Conservation (phyloP, 257 asterid species). For the Nicotiana otophora region DNA sequence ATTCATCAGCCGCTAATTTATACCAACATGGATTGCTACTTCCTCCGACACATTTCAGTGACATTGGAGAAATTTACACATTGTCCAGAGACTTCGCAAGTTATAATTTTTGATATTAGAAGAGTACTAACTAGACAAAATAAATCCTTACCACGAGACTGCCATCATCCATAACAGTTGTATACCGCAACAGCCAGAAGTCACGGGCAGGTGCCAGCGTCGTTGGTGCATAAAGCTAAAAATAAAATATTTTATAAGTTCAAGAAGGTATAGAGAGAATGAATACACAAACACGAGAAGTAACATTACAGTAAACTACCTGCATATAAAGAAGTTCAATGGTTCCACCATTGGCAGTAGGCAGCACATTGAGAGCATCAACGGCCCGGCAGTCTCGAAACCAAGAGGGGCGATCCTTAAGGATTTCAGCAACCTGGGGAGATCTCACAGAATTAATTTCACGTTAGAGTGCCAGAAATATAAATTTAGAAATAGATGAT, state of each 20-base stretch:
- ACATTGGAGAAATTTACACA: background rate
- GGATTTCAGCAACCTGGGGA: slow-evolving; percentile 83
- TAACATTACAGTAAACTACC: slow-evolving; percentile 26
- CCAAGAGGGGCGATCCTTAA: slow-evolving; percentile 94
- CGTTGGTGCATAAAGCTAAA: slow-evolving; percentile 78
- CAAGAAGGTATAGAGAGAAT: background rate
- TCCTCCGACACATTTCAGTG: background rate
- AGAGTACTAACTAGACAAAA: background rate
- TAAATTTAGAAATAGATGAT: background rate
- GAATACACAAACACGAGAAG: background rate
- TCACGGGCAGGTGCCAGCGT: slow-evolving; percentile 96
- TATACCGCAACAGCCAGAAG: slow-evolving; percentile 79
- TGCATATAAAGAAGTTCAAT: slow-evolving; percentile 90
- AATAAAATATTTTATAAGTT: background rate
- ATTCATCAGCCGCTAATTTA: background rate
- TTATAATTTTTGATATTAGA: background rate
- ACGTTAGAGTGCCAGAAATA: background rate
- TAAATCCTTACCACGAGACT: slow-evolving; percentile 62
- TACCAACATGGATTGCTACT: background rate
- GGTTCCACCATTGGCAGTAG: slow-evolving; percentile 97
- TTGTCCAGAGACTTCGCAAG: background rate
- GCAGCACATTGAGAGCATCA: slow-evolving; percentile 76
- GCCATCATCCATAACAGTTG: slow-evolving; percentile 86
- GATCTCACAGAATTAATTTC: background rate
- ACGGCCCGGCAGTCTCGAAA: slow-evolving; percentile 90